These are phyloP conservation scores for Kazachstania kunashirensis DNA, from an alignment of 805 yeast genomes.

Conservation along the genomic window DNA sequence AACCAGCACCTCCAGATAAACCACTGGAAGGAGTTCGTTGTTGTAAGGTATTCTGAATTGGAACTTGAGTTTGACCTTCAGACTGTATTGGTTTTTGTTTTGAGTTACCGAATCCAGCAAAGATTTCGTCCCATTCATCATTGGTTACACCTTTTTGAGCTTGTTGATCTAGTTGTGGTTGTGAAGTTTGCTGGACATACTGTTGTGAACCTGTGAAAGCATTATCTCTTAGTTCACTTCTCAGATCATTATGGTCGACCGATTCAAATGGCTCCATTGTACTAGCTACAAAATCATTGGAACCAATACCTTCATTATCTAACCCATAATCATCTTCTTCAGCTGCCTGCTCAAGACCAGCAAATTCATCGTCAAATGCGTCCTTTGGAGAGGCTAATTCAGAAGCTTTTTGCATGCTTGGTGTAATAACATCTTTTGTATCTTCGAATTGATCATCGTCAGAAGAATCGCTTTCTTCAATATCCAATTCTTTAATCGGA, in stretches of 20 bases:
- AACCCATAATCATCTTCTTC: constrained; percentile 27
- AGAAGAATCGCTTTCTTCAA: constrained; percentile 43
- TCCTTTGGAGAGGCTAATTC: constrained; percentile 10
- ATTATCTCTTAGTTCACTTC: constrained; percentile 18
- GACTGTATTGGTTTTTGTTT: constrained; percentile 5
- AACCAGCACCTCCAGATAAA: constrained; percentile 2
- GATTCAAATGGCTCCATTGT: constrained; percentile 21
- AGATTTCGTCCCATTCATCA: constrained; percentile 91
- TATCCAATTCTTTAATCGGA: constrained; percentile 47
- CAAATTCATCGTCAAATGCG: constrained; percentile 36
- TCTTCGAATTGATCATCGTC: constrained; percentile 29
- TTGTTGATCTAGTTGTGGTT: constrained; percentile 1
- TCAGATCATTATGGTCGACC: constrained; percentile 20
- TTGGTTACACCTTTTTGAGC: constrained; percentile 25
- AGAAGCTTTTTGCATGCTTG: constrained; percentile 2
- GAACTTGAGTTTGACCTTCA: constrained; percentile 10
- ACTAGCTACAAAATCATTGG: not conserved
- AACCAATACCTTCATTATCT: not conserved
- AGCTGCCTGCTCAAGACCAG: constrained; percentile 36
- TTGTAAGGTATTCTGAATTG: constrained; percentile 7
- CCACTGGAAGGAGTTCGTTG: constrained; percentile 5
- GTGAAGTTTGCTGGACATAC: constrained; percentile 1
- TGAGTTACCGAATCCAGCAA: constrained; percentile 73
- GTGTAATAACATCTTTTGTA: constrained; percentile 8
- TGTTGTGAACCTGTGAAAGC: constrained; percentile 15